Conservation (phyloP, 495 filamentous ascomycete genomes). For the Bombardia bombarda region DNA sequence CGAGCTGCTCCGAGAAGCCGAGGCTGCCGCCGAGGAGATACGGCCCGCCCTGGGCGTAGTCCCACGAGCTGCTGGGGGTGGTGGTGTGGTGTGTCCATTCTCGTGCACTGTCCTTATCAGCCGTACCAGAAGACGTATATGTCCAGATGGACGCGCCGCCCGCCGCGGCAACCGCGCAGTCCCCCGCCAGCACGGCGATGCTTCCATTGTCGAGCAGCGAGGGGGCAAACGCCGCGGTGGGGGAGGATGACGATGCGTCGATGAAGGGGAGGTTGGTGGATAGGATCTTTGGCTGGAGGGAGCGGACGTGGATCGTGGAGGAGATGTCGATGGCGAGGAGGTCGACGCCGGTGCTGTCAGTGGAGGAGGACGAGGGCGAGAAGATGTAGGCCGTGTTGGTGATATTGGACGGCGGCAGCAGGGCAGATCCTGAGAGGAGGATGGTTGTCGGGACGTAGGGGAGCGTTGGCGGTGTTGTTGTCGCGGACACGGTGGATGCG, state of each 20-base stretch:
- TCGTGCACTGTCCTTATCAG: too few species aligned
- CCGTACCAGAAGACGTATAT: slow-evolving; percentile 24
- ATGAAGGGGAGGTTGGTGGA: slow-evolving; percentile 61
- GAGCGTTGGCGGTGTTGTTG: slow-evolving; percentile 28
- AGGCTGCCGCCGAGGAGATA: slow-evolving; percentile 62
- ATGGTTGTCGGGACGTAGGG: slow-evolving; percentile 73
- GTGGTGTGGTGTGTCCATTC: slow-evolving; percentile 21
- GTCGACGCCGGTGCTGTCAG: slow-evolving; percentile 36
- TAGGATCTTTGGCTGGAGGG: slow-evolving; percentile 48
- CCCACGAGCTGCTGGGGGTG: slow-evolving; percentile 9
- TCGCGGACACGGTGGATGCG: background rate
- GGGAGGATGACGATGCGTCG: slow-evolving; percentile 12
- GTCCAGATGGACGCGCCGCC: slow-evolving; percentile 30
- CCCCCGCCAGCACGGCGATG: slow-evolving; percentile 61
- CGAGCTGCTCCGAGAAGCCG: slow-evolving; percentile 53
- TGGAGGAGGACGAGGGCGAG: slow-evolving; percentile 17
- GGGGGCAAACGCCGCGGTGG: slow-evolving; percentile 49
- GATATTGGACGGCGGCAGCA: slow-evolving; percentile 24
- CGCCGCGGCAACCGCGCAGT: slow-evolving; percentile 44
- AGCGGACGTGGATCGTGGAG: slow-evolving; percentile 40
- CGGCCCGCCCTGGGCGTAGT: slow-evolving; percentile 34
- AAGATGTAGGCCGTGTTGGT: slow-evolving; percentile 51
- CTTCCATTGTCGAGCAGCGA: slow-evolving; percentile 56
- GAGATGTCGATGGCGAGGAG: slow-evolving; percentile 61
- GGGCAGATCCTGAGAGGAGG: slow-evolving; percentile 44